A percentile compares a stretch with the other conserved stretches of the same genome.
Evolutionary conservation across 352 stramenopile species (phyloP).

Genomic region (Pythium aquatile): DNA sequence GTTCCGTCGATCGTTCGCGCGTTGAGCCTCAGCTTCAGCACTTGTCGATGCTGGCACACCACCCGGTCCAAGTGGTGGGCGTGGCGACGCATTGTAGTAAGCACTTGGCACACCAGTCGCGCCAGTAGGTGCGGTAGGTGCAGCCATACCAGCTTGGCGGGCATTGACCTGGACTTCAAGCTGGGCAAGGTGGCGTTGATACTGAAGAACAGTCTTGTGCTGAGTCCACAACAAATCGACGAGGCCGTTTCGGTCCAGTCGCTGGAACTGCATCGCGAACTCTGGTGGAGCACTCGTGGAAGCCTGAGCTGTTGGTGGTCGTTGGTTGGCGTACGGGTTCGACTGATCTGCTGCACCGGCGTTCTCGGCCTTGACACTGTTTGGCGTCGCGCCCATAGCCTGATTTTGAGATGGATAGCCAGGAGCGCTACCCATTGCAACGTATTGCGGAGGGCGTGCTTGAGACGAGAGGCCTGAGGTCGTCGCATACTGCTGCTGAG

Average conservation of each 20-base stretch:
- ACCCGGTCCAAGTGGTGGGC: constrained; percentile 18
- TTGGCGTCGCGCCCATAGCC: constrained; percentile 23
- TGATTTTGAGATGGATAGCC: constrained; percentile 18
- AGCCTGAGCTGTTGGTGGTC: constrained; percentile 10
- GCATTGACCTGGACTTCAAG: constrained; percentile 48
- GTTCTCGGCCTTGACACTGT: constrained; percentile 24
- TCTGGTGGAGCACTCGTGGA: constrained; percentile 42
- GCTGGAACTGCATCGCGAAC: constrained; percentile 68
- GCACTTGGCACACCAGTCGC: constrained; percentile 10
- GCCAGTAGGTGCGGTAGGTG: constrained; percentile 8
- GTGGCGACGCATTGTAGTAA: constrained; percentile 43
- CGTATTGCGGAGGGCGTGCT: constrained; percentile 15
- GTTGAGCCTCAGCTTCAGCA: constrained; percentile 52
- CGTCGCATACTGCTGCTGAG: constrained; percentile 10
- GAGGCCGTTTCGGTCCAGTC: constrained; percentile 58
- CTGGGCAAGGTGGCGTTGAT: constrained; percentile 51
- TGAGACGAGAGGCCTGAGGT: constrained; percentile 14
- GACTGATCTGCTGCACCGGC: constrained; percentile 22
- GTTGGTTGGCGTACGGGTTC: constrained; percentile 27
- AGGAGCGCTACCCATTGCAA: background rate
- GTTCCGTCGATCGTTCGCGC: constrained; percentile 39
- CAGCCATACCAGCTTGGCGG: constrained; percentile 10
- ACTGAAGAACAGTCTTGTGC: constrained; percentile 55
- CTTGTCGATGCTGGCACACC: constrained; percentile 31
- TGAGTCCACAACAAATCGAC: constrained; percentile 81